These are phyloP conservation scores for Wickerhamomyces bisporus DNA, from an alignment of 805 yeast species.

Conservation along the genomic window DNA sequence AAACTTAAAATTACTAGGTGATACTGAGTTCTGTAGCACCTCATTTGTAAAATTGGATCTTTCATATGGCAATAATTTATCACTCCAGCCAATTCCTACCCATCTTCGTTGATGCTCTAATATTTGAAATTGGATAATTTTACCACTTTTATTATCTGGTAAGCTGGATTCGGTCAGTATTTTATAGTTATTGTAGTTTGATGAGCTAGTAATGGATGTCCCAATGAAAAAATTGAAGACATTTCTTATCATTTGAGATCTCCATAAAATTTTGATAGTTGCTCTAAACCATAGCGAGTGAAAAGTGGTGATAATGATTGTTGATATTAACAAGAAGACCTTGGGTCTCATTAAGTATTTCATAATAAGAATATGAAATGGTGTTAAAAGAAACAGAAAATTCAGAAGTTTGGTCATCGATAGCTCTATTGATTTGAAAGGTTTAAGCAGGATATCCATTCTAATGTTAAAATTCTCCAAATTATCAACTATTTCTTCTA, in stretches of 20 bases:
- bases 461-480: constrained; percentile 40
- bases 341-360: constrained; percentile 31
- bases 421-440: constrained; percentile 16
- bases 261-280: constrained; percentile 40
- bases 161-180: constrained; percentile 33
- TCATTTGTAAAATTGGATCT: constrained; percentile 43
- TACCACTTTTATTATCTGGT: constrained; percentile 39
- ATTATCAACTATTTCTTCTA: constrained; percentile 41
- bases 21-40: constrained; percentile 25
- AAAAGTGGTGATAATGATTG: constrained; percentile 33
- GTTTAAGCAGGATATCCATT: constrained; percentile 28
- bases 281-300: constrained; percentile 44
- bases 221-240: constrained; percentile 36
- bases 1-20: constrained; percentile 36
- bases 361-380: constrained; percentile 31
- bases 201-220: constrained; percentile 9
- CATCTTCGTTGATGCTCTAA: constrained; percentile 57
- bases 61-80: constrained; percentile 46
- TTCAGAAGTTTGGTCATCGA: constrained; percentile 29
- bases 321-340: constrained; percentile 30
- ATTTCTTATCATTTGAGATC: constrained; percentile 37
- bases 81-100: constrained; percentile 58
- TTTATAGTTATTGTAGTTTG: constrained; percentile 24
- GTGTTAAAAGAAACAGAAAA: constrained; percentile 32
- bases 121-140: constrained; percentile 44